phyloP scores from a whole-genome alignment of 139 green algal species.

The Micractinium conductrix region DNA sequence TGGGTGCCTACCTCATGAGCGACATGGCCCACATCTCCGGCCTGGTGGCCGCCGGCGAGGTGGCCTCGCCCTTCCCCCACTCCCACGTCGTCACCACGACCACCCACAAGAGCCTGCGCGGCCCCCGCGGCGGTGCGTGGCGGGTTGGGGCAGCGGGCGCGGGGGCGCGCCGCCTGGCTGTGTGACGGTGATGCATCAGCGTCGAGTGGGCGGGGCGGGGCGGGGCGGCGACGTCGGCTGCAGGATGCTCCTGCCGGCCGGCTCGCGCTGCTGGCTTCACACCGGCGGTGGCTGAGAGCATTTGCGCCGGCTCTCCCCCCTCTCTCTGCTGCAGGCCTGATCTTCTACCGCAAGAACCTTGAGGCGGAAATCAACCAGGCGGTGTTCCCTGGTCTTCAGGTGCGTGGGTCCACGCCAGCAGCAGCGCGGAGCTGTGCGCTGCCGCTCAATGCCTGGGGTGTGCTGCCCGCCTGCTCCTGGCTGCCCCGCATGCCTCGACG shows the following conservation, averaged over 20 bases:
- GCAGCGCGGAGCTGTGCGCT: background rate
- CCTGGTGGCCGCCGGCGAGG: constrained; percentile 79
- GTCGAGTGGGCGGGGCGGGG: too few relatives aligned
- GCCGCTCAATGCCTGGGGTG: too few relatives aligned
- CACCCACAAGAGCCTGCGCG: constrained; percentile 97
- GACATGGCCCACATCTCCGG: constrained; percentile 99
- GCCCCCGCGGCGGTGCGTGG: constrained; percentile 69
- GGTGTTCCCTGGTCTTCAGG: constrained; percentile 88
- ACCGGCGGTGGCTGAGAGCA: too few relatives aligned
- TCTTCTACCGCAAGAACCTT: constrained; percentile 98
- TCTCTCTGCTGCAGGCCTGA: constrained; percentile 80
- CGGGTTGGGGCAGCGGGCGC: too few relatives aligned
- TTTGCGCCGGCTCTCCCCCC: background rate
- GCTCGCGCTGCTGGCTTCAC: too few relatives aligned
- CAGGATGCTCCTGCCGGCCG: too few relatives aligned
- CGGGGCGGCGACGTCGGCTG: too few relatives aligned
- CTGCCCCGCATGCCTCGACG: too few relatives aligned
- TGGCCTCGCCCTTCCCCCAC: constrained; percentile 93
- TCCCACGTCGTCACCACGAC: constrained; percentile 98
- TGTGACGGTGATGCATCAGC: too few relatives aligned
- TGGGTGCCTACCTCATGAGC: constrained; percentile 83
- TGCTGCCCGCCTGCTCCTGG: too few relatives aligned
- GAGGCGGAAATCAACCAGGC: constrained; percentile 98
- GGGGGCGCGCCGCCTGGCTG: too few relatives aligned
- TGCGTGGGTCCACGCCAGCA: constrained; percentile 31